These are phyloP conservation scores for Rubus parviflorus DNA, from an alignment of 306 rosid species.

Conservation along the genomic window DNA sequence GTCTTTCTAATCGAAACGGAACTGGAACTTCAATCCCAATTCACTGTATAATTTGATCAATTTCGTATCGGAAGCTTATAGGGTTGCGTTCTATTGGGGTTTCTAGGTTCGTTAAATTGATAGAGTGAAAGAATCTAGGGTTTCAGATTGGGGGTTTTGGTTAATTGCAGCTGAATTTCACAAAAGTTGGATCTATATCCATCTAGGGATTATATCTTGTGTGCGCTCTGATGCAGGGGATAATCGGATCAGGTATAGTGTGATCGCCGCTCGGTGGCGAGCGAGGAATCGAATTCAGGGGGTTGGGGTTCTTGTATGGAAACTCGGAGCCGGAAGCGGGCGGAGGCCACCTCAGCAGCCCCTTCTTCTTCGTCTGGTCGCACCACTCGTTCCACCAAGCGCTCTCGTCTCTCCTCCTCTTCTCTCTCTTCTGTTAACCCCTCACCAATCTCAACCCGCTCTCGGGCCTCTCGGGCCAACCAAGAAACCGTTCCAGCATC, in stretches of 20 bases:
- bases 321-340: constrained; percentile 99
- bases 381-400: constrained; percentile 76
- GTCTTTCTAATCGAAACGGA: neutral
- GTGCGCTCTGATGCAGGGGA: constrained; percentile 29
- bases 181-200: too few relatives aligned
- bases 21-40: constrained; percentile 1
- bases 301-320: constrained; percentile 99
- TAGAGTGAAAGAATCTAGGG: constrained; percentile 34
- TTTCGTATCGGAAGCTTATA: neutral
- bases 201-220: constrained; percentile 19
- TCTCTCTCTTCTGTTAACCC: constrained; percentile 28
- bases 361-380: constrained; percentile 88
- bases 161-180: constrained; percentile 26
- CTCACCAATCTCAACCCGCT: constrained; percentile 57
- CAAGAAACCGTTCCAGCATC: constrained; percentile 30
- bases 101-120: neutral
- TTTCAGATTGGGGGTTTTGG: constrained; percentile 46
- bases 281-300: constrained; percentile 71
- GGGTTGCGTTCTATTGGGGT: constrained; percentile 6
- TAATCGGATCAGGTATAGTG: constrained; percentile 39
- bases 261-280: constrained; percentile 82
- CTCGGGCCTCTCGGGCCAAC: constrained; percentile 52
- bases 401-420: constrained; percentile 61
- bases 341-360: constrained; percentile 99
- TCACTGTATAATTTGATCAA: neutral